phyloP scores from a whole-genome alignment of 352 stramenopile species.

The Hyaloperonospora brassicae region DNA sequence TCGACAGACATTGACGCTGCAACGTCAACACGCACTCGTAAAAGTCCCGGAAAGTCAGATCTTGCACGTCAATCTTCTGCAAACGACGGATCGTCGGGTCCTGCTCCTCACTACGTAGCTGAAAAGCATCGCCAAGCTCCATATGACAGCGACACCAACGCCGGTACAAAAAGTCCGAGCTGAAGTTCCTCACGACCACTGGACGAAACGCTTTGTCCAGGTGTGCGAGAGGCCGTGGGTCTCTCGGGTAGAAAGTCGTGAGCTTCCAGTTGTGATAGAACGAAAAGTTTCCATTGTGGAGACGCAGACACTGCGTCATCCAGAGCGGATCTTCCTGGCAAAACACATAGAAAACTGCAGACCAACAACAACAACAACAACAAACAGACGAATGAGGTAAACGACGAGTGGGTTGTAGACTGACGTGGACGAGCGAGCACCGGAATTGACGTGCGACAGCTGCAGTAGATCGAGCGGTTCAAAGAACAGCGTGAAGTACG shows the following conservation, averaged over 20 bases:
- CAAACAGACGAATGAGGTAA: not conserved
- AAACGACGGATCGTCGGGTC: constrained; percentile 45
- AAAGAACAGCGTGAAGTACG: constrained; percentile 71
- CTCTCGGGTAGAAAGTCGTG: constrained; percentile 67
- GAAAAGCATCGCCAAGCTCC: constrained; percentile 44
- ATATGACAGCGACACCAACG: constrained; percentile 82
- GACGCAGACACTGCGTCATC: constrained; percentile 71
- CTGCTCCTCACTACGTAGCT: constrained; percentile 32
- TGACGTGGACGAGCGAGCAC: constrained; percentile 19
- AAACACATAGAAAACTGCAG: constrained; percentile 75
- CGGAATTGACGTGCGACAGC: constrained; percentile 61
- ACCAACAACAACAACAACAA: too few species aligned
- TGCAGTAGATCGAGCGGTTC: constrained; percentile 49
- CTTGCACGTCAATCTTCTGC: constrained; percentile 43
- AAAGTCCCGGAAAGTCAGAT: constrained; percentile 58
- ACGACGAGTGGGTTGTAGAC: too few species aligned
- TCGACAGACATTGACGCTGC: not conserved
- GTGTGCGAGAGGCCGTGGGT: constrained; percentile 26
- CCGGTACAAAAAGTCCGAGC: constrained; percentile 79
- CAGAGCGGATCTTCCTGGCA: constrained; percentile 72
- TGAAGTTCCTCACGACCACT: constrained; percentile 31
- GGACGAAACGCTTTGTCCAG: constrained; percentile 21
- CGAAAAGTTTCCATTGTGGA: constrained; percentile 60
- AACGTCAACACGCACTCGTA: constrained; percentile 44
- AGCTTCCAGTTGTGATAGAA: constrained; percentile 64